Evolutionary conservation across 2,329 filamentous ascomycete species (phyloP), one percentile per base, ranked within the genome.

Genomic region (Chrysosporium queenslandicum): DNA sequence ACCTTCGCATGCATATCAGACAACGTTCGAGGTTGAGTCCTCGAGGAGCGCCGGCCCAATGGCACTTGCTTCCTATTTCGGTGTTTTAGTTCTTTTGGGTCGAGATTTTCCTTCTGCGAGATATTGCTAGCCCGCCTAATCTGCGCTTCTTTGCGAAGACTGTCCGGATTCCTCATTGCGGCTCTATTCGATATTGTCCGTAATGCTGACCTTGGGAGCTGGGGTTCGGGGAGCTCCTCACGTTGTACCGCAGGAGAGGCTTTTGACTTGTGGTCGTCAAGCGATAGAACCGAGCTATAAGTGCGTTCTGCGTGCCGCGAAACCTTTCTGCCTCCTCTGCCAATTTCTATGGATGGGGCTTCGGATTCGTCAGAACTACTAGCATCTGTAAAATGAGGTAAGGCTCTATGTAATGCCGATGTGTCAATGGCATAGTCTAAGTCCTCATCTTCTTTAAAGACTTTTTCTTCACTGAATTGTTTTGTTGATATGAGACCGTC

Each of bases 1-100:
- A 77, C 69, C 59, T 72, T 76, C 1, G 76, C 74, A 55, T 82
- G 76, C 58, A 77, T 71, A 46, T 81, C 75, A n/a, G 76, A 75
- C 9, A 80, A 68, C 1, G 75, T 73, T 18, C 74, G 74, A 29
- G 72, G 73, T 54, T 68, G 64, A 18, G 70, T 64, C 63, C 49
- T 65, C 59, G 43, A 68, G 25, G 41, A 63, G 25, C 56, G 61
- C 50, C 65, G 63, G 47, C 36, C 29, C 27, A 39, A 14, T 7
- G 18, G n/a, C 25, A 20, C 32, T 12, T 54, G 45, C 12, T 43
- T 32, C 21, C 37, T 11, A 46, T 30, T 54, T 62, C 60, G 68
- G 43, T 55, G 58, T 48, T 63, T 73, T 53, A 62, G 65, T 58
- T 61, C 62, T 59, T 66, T 69, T 56, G 58, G 67, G 57, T 61